These are phyloP conservation scores for Amphichorda felina DNA, from an alignment of 2,329 filamentous ascomycete species.

Conservation along the genomic window DNA sequence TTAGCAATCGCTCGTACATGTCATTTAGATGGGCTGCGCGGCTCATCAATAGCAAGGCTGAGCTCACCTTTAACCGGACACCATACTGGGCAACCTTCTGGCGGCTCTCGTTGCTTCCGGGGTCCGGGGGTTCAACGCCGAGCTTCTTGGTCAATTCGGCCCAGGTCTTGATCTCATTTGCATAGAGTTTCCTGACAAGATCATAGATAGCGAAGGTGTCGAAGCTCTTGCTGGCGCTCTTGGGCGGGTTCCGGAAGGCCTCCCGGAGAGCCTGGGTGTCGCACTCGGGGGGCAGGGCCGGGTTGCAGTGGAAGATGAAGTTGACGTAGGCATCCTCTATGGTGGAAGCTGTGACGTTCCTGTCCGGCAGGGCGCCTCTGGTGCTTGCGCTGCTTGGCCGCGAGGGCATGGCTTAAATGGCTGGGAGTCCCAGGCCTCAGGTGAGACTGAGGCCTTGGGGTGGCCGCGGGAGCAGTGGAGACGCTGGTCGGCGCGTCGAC, in stretches of 20 bases:
- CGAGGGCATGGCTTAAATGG: neutral
- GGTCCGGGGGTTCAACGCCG: slow-evolving; percentile 77
- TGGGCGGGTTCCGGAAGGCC: slow-evolving; percentile 68
- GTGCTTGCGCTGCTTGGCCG: neutral
- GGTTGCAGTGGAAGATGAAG: slow-evolving; percentile 89
- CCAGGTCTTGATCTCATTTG: slow-evolving; percentile 86
- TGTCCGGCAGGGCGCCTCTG: slow-evolving; percentile 35
- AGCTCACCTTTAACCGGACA: slow-evolving; percentile 75
- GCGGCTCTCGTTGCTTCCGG: slow-evolving; percentile 73
- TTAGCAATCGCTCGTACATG: neutral
- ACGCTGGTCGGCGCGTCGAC: neutral
- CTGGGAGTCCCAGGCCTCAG: neutral
- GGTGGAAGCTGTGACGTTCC: slow-evolving; percentile 53
- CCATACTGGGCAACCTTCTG: slow-evolving; percentile 95
- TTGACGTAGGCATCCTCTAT: slow-evolving; percentile 73
- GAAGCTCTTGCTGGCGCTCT: slow-evolving; percentile 80
- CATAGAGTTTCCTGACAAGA: slow-evolving; percentile 66
- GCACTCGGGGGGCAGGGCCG: slow-evolving; percentile 52
- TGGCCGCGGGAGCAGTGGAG: neutral
- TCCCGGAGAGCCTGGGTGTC: slow-evolving; percentile 63
- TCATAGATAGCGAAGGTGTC: slow-evolving; percentile 66
- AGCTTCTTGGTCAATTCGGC: slow-evolving; percentile 74
- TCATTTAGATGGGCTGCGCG: too few species aligned
- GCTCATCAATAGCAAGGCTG: too few species aligned
- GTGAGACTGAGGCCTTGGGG: too few species aligned